These are phyloP conservation scores for Simmondsia chinensis DNA, from an alignment of 148 eudicot genomes.

Conservation along the genomic window DNA sequence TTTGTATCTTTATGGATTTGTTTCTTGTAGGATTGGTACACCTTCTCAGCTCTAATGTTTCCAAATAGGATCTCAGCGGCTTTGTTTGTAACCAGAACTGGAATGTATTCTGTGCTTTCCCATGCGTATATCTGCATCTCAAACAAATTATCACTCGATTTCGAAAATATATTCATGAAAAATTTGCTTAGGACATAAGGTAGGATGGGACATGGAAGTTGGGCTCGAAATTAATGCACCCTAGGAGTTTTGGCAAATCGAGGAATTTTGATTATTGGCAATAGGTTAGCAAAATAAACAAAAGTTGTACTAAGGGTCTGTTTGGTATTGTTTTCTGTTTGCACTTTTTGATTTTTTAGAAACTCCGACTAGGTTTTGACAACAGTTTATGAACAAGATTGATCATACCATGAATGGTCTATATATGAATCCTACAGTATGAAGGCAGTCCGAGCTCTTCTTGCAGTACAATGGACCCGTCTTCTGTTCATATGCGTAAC, in stretches of 20 bases:
- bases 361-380: too few relatives aligned
- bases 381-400: too few relatives aligned
- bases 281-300: too few relatives aligned
- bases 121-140: constrained; percentile 68
- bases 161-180: background rate
- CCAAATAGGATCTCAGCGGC: constrained; percentile 77
- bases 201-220: too few relatives aligned
- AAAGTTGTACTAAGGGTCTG: too few relatives aligned
- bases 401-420: constrained; percentile 73
- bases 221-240: too few relatives aligned
- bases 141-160: background rate
- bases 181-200: too few relatives aligned
- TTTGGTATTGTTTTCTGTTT: too few relatives aligned
- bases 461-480: constrained; percentile 37
- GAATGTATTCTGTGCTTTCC: constrained; percentile 63
- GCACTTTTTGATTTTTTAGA: too few relatives aligned
- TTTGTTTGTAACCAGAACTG: constrained; percentile 60
- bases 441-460: constrained; percentile 54
- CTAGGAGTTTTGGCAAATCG: too few relatives aligned
- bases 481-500: constrained; percentile 27
- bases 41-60: constrained; percentile 58
- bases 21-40: constrained; percentile 34
- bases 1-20: too few relatives aligned
- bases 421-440: constrained; percentile 43
- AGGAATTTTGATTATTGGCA: too few relatives aligned